Base-by-base conservation (phyloP, 148 eudicot genomes). In the Cornus suecica region DNA sequence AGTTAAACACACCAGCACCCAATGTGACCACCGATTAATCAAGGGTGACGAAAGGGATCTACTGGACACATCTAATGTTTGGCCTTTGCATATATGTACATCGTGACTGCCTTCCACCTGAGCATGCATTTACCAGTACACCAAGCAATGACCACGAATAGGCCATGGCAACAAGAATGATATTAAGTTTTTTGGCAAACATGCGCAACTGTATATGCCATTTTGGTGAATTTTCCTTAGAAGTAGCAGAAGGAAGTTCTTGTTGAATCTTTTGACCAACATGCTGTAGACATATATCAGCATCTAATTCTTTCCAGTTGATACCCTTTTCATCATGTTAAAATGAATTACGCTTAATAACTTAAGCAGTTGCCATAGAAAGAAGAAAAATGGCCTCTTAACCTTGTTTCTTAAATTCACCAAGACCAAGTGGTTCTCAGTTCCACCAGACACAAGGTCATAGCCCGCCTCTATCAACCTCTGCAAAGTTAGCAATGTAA, bases 371-470 rank as follows among this genome's bases (percentile, higher is more conserved):
- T 72, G 28, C 25, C n/a, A 30, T 16, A 72, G 26, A 72, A 20
- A 72, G 65, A 31, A 71, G 8, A 65, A 29, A 68, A 18, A 62
- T 16, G 51, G 66, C 73, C 67, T n/a, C 74, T 66, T 82, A 71
- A 95, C 98, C 99, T 91, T 92, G 87, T 74, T 88, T 84, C 87
- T 95, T 82, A 95, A 69, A 81, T 95, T 95, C 80, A 95, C 99
- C 64, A 95, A 84, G 64, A 95, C 99, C 66, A 95, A 82, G 80
- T 95, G 99, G 74, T 95, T 95, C 13, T 95, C 98, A 15, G 99
- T 95, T 81, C 99, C 99, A 52, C 99, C 99, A 56, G 99, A 95
- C 79, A 95, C 99, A 71, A 95, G 92, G 15, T 91, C 97, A 78
- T 92, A 95, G 76, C 99, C 97, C 75, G 73, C 72, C 76, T 78